Evolutionary conservation across 352 stramenopile genomes (phyloP).

Genomic region (Phytophthora crassamura): DNA sequence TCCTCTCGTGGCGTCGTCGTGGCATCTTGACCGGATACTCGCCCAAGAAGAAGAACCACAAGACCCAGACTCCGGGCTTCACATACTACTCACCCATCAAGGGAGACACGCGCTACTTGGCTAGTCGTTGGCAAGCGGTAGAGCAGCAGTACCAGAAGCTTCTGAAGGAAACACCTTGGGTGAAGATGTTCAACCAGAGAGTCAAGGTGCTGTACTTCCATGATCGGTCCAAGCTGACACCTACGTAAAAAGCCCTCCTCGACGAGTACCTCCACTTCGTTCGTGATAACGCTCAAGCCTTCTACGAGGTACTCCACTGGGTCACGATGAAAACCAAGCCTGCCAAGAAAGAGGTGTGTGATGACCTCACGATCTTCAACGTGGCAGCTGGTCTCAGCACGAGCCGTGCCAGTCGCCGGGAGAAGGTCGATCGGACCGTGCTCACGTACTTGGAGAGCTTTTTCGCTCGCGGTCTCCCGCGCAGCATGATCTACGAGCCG

Average conservation of each 20-base stretch:
- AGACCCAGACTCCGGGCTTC: not conserved
- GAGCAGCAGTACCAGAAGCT: not conserved
- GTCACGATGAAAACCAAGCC: not conserved
- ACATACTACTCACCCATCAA: not conserved
- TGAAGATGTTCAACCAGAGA: not conserved
- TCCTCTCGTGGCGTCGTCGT: not conserved
- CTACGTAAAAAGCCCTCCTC: not conserved
- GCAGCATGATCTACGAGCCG: not conserved
- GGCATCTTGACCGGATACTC: not conserved
- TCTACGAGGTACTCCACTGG: conserved; percentile 9
- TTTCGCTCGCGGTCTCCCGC: not conserved
- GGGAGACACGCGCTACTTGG: not conserved
- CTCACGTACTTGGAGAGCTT: not conserved
- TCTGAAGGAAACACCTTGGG: not conserved
- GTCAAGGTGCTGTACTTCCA: conserved; percentile 10
- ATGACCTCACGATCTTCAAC: not conserved
- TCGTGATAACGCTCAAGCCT: not conserved
- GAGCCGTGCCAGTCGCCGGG: too few species aligned
- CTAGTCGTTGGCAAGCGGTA: not conserved
- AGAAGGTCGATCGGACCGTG: not conserved
- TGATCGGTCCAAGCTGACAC: not conserved
- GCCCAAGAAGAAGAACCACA: not conserved
- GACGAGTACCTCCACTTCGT: not conserved
- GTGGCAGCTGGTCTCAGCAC: not conserved
- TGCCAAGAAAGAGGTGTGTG: not conserved